A percentile compares a stretch with the other conserved stretches of the same genome.
Evolutionary conservation across 2,329 filamentous ascomycete species (phyloP).

Genomic region (Zasmidium angulare): DNA sequence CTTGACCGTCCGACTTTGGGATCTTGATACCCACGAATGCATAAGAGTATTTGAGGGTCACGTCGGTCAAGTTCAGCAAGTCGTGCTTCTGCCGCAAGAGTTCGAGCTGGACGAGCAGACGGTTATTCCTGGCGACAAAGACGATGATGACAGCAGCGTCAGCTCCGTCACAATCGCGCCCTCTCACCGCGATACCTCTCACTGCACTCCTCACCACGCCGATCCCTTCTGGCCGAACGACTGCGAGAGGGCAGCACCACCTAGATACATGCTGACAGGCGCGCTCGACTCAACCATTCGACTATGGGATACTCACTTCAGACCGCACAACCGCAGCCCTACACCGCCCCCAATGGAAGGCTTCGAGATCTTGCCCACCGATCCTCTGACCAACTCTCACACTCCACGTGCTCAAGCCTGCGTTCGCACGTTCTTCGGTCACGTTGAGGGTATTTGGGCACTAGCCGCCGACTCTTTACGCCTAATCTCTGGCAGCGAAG

Average conservation of each 20-base stretch:
- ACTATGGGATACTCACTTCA: conserved; percentile 74
- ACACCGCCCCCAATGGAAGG: conserved; percentile 14
- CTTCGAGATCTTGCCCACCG: conserved; percentile 32
- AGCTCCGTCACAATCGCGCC: conserved; percentile 27
- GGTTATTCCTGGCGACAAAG: conserved; percentile 55
- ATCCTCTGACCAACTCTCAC: conserved; percentile 36
- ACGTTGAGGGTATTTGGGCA: conserved; percentile 94
- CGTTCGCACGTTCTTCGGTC: conserved; percentile 90
- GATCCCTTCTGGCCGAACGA: conserved; percentile 59
- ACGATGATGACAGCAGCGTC: conserved; percentile 39
- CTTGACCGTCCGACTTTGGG: conserved; percentile 87
- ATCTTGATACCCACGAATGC: conserved; percentile 78
- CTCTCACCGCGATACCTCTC: conserved; percentile 17
- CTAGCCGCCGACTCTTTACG: conserved; percentile 85
- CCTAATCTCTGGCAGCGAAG: conserved; percentile 85
- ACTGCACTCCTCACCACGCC: conserved; percentile 12
- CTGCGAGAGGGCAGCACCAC: conserved; percentile 68
- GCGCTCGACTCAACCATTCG: conserved; percentile 89
- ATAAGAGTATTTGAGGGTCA: conserved; percentile 81
- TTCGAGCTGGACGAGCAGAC: conserved; percentile 79
- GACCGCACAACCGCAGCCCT: conserved; percentile 9
- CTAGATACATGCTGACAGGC: conserved; percentile 88
- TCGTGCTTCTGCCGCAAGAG: conserved; percentile 78
- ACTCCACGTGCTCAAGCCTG: conserved; percentile 54
- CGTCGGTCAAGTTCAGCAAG: conserved; percentile 92